phyloP scores from a whole-genome alignment of 495 filamentous ascomycete species.

The Cetradonia linearis region DNA sequence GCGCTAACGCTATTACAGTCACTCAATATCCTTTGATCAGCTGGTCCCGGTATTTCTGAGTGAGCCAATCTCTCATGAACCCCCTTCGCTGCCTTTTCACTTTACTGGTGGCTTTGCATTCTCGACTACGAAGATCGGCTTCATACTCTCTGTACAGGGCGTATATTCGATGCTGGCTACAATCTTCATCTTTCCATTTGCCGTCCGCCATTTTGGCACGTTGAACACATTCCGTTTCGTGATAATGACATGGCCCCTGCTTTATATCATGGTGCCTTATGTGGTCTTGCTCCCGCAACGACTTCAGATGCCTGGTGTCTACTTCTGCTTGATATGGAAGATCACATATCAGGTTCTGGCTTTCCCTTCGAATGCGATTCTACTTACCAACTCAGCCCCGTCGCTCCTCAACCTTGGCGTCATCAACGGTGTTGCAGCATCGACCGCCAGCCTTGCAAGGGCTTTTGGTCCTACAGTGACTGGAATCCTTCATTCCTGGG shows the following conservation, averaged over 20 bases:
- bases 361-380: conserved; percentile 76
- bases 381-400: conserved; percentile 75
- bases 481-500: conserved; percentile 71
- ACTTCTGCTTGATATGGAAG: conserved; percentile 70
- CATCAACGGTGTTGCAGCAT: conserved; percentile 88
- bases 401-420: conserved; percentile 70
- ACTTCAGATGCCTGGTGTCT: conserved; percentile 62
- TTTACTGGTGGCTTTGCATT: conserved; percentile 82
- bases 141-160: conserved; percentile 83
- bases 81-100: conserved; percentile 63
- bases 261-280: conserved; percentile 84
- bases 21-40: conserved; percentile 88
- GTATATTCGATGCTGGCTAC: conserved; percentile 78
- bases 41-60: conserved; percentile 87
- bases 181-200: conserved; percentile 67
- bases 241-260: conserved; percentile 70
- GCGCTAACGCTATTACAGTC: conserved; percentile 42
- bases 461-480: conserved; percentile 84
- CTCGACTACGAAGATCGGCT: conserved; percentile 69
- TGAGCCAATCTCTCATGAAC: conserved; percentile 48
- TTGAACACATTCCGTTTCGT: conserved; percentile 71
- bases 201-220: conserved; percentile 61
- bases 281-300: conserved; percentile 66
- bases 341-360: conserved; percentile 76
- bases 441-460: conserved; percentile 74